Evolutionary conservation across 768 basidiomycete species (phyloP).

Genomic region (Galerina marginata): DNA sequence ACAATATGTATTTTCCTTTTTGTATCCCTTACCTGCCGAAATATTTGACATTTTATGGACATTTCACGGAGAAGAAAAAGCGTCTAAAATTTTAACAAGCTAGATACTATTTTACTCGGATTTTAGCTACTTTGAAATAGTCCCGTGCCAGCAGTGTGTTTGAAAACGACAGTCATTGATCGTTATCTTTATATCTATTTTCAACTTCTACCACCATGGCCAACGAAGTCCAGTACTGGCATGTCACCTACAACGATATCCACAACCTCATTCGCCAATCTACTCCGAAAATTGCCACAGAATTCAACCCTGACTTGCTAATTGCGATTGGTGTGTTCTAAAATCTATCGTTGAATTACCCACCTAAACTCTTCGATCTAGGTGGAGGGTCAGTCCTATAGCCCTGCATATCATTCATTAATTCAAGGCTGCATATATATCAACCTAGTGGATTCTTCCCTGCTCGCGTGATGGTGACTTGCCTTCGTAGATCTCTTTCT

Average conservation of each 20-base stretch:
- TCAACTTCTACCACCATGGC: conserved; percentile 34
- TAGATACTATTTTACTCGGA: too few relatives aligned
- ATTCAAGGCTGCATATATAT: conserved; percentile 13
- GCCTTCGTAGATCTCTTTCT: not conserved
- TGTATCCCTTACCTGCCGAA: too few relatives aligned
- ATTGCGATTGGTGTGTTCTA: conserved; percentile 74
- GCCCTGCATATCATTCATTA: conserved; percentile 16
- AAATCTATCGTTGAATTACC: not conserved
- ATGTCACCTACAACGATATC: conserved; percentile 89
- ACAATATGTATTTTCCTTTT: too few relatives aligned
- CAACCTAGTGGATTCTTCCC: conserved; percentile 88
- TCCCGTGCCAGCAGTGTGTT: too few relatives aligned
- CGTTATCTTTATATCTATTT: conserved; percentile 15
- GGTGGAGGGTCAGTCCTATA: conserved; percentile 76
- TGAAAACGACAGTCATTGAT: conserved; percentile 5
- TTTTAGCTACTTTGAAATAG: too few relatives aligned
- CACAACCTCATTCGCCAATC: conserved; percentile 83
- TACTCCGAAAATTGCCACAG: conserved; percentile 68
- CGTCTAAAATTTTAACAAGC: too few relatives aligned
- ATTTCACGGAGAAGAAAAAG: too few relatives aligned
- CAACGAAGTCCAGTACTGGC: conserved; percentile 61
- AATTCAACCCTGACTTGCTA: conserved; percentile 87
- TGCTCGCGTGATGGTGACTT: conserved; percentile 79
- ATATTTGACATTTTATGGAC: too few relatives aligned
- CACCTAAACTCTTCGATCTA: conserved; percentile 32